These are phyloP conservation scores for Colletotrichum sp. DNA, from an alignment of 2,329 filamentous ascomycete species.

Conservation along the genomic window DNA sequence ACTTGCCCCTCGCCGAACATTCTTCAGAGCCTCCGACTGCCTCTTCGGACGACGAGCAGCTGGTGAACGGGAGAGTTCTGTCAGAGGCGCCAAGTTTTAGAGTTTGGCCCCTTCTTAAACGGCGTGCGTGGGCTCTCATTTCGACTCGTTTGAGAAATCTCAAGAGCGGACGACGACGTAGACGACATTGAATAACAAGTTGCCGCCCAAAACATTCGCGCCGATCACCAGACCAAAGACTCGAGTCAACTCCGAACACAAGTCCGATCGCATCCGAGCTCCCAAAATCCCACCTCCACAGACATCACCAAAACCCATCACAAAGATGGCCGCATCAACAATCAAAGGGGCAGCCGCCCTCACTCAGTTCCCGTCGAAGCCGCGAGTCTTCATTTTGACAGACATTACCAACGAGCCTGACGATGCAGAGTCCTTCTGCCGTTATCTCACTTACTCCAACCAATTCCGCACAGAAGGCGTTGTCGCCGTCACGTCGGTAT, in stretches of 20 bases:
- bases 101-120: not conserved
- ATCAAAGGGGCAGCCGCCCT: not conserved
- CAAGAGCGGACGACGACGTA: not conserved
- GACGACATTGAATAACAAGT: not conserved
- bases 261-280: not conserved
- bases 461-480: slow-evolving; percentile 50
- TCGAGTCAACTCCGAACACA: not conserved
- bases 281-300: not conserved
- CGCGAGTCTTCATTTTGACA: slow-evolving; percentile 43
- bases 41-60: not conserved
- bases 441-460: slow-evolving; percentile 50
- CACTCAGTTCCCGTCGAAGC: slow-evolving; percentile 26
- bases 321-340: not conserved
- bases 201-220: not conserved
- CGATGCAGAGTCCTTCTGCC: slow-evolving; percentile 47
- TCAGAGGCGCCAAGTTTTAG: not conserved
- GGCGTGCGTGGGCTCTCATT: not conserved
- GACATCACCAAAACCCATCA: not conserved
- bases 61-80: not conserved
- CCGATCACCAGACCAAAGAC: not conserved
- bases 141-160: not conserved
- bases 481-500: slow-evolving; percentile 50
- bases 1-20: not conserved
- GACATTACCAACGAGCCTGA: slow-evolving; percentile 53
- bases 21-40: not conserved